phyloP scores from a whole-genome alignment of 768 basidiomycete species.

The Lanmaoa pseudosensibilis region DNA sequence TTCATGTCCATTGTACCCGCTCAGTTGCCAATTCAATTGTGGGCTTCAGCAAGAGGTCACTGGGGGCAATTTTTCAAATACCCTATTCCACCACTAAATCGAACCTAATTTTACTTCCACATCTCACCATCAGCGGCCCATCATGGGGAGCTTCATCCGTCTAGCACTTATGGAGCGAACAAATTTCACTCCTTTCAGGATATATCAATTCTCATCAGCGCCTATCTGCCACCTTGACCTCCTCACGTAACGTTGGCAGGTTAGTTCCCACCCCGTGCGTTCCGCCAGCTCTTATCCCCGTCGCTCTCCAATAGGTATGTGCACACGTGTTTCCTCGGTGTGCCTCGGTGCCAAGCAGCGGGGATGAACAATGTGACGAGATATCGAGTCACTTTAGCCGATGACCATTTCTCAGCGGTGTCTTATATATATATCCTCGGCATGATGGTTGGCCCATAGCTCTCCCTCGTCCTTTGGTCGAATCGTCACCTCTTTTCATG shows the following conservation, averaged over 20 bases:
- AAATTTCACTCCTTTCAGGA: not conserved
- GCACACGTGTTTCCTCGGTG: constrained; percentile 14
- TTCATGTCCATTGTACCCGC: not conserved
- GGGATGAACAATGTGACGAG: constrained; percentile 16
- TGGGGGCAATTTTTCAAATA: not conserved
- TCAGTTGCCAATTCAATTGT: constrained; percentile 2
- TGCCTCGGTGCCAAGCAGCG: constrained; percentile 18
- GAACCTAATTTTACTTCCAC: not conserved
- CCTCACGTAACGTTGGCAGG: constrained; percentile 21
- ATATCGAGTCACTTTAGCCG: constrained; percentile 15
- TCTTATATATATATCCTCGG: constrained; percentile 21
- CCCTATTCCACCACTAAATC: not conserved
- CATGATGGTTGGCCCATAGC: constrained; percentile 5
- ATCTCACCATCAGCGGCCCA: not conserved
- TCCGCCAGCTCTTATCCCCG: constrained; percentile 9
- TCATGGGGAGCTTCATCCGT: not conserved
- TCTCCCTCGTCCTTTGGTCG: constrained; percentile 3
- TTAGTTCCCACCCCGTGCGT: constrained; percentile 12
- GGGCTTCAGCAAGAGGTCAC: not conserved
- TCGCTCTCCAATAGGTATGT: constrained; percentile 18
- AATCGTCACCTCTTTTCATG: constrained; percentile 16
- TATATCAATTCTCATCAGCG: constrained; percentile 9
- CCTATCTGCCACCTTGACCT: constrained; percentile 11
- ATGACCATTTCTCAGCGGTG: constrained; percentile 9
- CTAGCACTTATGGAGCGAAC: not conserved